Percentiles rank a stretch among this genome's conserved stretches.
These are phyloP conservation scores for Nidularia sp. DNA, from an alignment of 768 basidiomycete species.

Conservation along the genomic window DNA sequence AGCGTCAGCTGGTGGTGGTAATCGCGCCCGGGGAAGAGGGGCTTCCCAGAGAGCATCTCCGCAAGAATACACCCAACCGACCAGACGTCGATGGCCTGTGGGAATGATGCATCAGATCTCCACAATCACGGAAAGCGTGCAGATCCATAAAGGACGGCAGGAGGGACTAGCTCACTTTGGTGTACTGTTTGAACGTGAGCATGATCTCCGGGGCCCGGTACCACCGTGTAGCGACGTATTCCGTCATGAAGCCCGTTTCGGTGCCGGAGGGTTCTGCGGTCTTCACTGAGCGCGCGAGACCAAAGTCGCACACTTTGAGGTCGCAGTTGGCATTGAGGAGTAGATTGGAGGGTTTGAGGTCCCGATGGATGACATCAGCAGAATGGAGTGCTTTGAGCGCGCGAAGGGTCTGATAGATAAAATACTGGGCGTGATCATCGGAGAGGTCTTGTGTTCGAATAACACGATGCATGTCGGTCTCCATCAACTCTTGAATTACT, in stretches of 20 bases:
- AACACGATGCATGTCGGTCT: conserved; percentile 96
- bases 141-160: not conserved
- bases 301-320: conserved; percentile 94
- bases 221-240: conserved; percentile 98
- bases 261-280: conserved; percentile 83
- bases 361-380: conserved; percentile 93
- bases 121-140: not conserved
- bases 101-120: not conserved
- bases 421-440: conserved; percentile 94
- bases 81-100: conserved; percentile 83
- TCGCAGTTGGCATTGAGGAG: conserved; percentile 98
- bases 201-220: conserved; percentile 99
- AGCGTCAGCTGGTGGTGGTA: conserved; percentile 95
- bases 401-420: conserved; percentile 90
- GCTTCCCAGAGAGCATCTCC: conserved; percentile 97
- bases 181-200: conserved; percentile 99
- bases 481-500: conserved; percentile 93
- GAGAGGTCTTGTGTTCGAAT: conserved; percentile 93
- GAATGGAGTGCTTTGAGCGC: conserved; percentile 96
- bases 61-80: conserved; percentile 87
- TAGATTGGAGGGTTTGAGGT: conserved; percentile 95
- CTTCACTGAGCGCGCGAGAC: conserved; percentile 85
- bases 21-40: conserved; percentile 94
- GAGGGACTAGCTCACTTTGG: conserved; percentile 54
- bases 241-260: conserved; percentile 89